Base-by-base conservation (phyloP, 805 yeast species). In the Hemisphaericaspora nanyangensis region DNA sequence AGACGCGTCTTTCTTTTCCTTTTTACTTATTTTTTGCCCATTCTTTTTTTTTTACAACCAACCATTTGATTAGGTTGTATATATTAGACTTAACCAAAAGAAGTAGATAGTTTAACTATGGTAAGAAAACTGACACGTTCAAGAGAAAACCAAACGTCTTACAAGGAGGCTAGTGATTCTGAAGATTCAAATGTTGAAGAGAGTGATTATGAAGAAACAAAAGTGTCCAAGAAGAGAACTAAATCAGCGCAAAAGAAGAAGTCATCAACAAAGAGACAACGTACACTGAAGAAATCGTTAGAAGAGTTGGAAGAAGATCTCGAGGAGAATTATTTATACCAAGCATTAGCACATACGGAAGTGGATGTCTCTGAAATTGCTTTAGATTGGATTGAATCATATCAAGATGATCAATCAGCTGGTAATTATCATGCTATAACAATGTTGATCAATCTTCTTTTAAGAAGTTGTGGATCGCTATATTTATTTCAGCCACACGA, bases 401-500 rank as follows among this genome's bases (percentile, higher is more conserved):
- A 51, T 44, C 48, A 37, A 12, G 56, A 59, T 15, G 62, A 60
- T 33, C 35, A 31, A 10, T 38, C 39, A 20, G 39, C 34, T 6
- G 63, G 67, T 40, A 58, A 68, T 34, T 65, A 68, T 39, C 55
- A 54, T 11, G 80, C 89, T 2, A 59, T 85, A 37, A 74, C 79
- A 31, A 77, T 76, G 27, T 60, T 89, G 36, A 61, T 89, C 31
- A 89, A 90, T 56, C 68, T 88, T 35, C 49, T 86, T 1, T 61
- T 90, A 29, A 68, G 89, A 42, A 67, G 80, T 35, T 79, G 86
- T 54, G 96, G 96, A 0, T 82, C 89, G 35, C 69, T 77, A 16
- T 68, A 79, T 2, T 76, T 74, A 18, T 75, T 86, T 7, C 81
- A 80, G 43, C 76, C 78, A 19, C 95, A 90, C 56, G 96, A 89